Conservation (phyloP, 306 rosid genomes). For the Trifolium repens region DNA sequence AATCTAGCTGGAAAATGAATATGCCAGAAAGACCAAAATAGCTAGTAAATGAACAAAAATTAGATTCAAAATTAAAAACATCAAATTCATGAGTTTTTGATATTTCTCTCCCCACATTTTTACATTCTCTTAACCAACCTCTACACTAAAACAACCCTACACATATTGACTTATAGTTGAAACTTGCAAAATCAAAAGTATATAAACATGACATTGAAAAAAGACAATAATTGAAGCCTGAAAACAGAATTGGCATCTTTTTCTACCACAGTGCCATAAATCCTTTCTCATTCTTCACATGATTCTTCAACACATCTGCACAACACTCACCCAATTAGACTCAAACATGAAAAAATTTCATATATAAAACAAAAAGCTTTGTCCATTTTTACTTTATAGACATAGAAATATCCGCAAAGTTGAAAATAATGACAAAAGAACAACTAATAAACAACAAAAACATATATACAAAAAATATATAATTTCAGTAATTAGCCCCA, state of each 20-base stretch:
- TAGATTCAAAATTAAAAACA: conserved; percentile 51
- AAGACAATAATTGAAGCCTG: conserved; percentile 54
- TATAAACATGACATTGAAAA: conserved; percentile 58
- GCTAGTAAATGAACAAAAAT: conserved; percentile 31
- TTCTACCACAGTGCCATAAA: conserved; percentile 60
- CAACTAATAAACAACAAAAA: conserved; percentile 25
- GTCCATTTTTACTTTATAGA: conserved; percentile 1
- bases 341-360: conserved; percentile 40
- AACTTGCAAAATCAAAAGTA: conserved; percentile 40
- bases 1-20: conserved; percentile 20
- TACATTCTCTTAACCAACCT: conserved; percentile 49
- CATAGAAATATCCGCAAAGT: conserved; percentile 32
- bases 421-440: conserved; percentile 4
- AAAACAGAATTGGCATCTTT: conserved; percentile 50
- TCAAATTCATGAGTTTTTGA: conserved; percentile 41
- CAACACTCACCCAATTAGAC: conserved; percentile 50
- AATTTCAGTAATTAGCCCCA: conserved; percentile 38
- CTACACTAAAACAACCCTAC: conserved; percentile 48
- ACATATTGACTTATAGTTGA: conserved; percentile 48
- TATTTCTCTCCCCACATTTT: conserved; percentile 41
- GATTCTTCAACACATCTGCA: conserved; percentile 79
- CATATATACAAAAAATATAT: not conserved
- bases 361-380: conserved; percentile 9
- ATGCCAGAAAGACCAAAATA: conserved; percentile 33
- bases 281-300: conserved; percentile 72